Evolutionary conservation across 441 rosid species (phyloP).

Genomic region (Daphne laureola): DNA sequence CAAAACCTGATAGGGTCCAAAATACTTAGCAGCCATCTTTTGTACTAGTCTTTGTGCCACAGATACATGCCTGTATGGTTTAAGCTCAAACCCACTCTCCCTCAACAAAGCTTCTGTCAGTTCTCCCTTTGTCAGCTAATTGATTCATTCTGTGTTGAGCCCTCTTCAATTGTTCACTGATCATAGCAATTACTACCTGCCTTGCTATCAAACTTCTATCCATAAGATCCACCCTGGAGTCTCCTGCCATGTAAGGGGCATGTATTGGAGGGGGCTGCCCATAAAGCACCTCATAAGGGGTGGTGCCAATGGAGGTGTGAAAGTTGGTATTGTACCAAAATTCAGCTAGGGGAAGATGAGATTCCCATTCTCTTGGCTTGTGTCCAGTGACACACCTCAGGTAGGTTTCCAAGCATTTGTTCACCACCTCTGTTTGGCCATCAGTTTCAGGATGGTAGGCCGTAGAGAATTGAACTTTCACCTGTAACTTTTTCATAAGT

Average conservation of each 20-base stretch:
- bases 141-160: not conserved
- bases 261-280: not conserved
- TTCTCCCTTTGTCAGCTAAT: not conserved
- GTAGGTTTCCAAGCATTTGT: not conserved
- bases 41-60: too few species aligned
- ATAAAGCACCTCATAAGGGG: not conserved
- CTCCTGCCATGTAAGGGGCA: not conserved
- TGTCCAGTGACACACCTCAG: not conserved
- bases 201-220: not conserved
- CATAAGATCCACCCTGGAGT: not conserved
- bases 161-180: not conserved
- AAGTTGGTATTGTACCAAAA: not conserved
- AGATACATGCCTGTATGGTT: not conserved
- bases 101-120: not conserved
- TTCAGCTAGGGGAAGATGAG: not conserved
- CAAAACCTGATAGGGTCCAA: too few species aligned
- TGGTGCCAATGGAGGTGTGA: not conserved
- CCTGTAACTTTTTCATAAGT: not conserved
- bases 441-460: not conserved
- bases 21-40: too few species aligned
- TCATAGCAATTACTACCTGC: not conserved
- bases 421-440: not conserved
- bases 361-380: not conserved
- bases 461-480: not conserved
- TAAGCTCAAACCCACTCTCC: not conserved